Evolutionary conservation across 176 grass and related monocot genomes (phyloP), one percentile per base, ranked within the genome.

Genomic region (Zizania latifolia): DNA sequence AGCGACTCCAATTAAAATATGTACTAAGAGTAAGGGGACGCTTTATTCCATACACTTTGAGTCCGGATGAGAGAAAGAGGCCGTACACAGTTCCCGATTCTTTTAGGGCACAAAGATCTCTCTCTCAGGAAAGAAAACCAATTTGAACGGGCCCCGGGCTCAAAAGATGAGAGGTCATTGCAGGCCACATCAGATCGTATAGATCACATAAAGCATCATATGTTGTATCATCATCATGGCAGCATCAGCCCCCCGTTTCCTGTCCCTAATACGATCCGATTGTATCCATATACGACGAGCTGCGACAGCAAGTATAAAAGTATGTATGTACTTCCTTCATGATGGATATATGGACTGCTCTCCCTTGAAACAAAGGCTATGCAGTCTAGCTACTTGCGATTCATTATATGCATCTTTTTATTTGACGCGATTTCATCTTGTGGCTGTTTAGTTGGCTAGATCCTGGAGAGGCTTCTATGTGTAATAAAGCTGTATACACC

Each of bases 11-110:
- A n/a, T n/a, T n/a, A n/a, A n/a, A n/a, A n/a, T n/a, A n/a, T n/a
- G n/a, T n/a, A n/a, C n/a, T n/a, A n/a, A n/a, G n/a, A 78, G 41
- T 40, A 31, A 40, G 28, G 33, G 72, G 23, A 26, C 89, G 51
- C 92, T 96, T 96, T 92, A 92, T 96, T 96, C 89, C 92, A 85
- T 89, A 86, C 92, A 84, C 89, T 89, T 96, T 85, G 86, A 96
- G 89, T 96, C 89, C 51, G 34, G 65, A n/a, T n/a, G n/a, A n/a
- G 84, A 33, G 86, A 87, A 89, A 89, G 86, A 96, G 65, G 76
- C 89, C 93, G 87, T 97, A 97, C 93, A 93, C 87, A 82, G 90
- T 97, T 97, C 90, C 90, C 87, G 72, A 93, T 92, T 97, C 87
- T 93, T 86, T 84, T 78, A 83, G 72, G 73, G 62, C 89, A 78